Evolutionary conservation across 257 asterid genomes (phyloP).

Genomic region (Nicotiana tomentosiformis): DNA sequence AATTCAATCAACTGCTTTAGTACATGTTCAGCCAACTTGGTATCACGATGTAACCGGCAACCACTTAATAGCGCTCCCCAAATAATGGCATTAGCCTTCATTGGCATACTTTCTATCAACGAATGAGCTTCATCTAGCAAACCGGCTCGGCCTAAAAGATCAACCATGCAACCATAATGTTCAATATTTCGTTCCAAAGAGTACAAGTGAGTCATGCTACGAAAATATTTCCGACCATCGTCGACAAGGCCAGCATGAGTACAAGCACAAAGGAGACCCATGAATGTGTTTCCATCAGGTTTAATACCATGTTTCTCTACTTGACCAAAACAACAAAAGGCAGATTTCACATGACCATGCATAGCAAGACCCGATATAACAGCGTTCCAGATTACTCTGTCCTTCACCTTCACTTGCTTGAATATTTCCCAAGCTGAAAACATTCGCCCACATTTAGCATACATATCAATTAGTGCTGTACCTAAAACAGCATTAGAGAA

Average conservation of each 20-base stretch:
- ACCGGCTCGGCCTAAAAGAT: slow-evolving; percentile 47
- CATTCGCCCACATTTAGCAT: slow-evolving; percentile 38
- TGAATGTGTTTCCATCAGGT: slow-evolving; percentile 43
- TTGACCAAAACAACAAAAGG: slow-evolving; percentile 34
- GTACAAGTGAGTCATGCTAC: slow-evolving; percentile 23
- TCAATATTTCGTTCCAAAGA: slow-evolving; percentile 25
- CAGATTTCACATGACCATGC: slow-evolving; percentile 36
- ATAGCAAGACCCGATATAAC: slow-evolving; percentile 37
- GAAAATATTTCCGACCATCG: slow-evolving; percentile 35
- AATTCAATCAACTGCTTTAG: slow-evolving; percentile 31
- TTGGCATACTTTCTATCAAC: slow-evolving; percentile 32
- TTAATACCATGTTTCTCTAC: slow-evolving; percentile 28
- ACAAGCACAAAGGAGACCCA: slow-evolving; percentile 42
- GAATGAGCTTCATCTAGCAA: slow-evolving; percentile 31
- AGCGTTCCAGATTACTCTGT: slow-evolving; percentile 39
- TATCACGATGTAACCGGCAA: slow-evolving; percentile 40
- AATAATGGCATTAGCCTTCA: slow-evolving; percentile 36
- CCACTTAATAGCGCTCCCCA: slow-evolving; percentile 50
- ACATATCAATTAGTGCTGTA: slow-evolving; percentile 41
- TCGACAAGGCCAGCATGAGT: slow-evolving; percentile 47
- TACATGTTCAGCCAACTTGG: slow-evolving; percentile 38
- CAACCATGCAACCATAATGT: slow-evolving; percentile 51
- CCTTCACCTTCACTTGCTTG: slow-evolving; percentile 29
- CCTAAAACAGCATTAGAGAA: slow-evolving; percentile 34
- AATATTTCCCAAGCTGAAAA: slow-evolving; percentile 33